phyloP scores from a whole-genome alignment of 2,329 filamentous ascomycete species.

The Colletotrichum eleusines region DNA sequence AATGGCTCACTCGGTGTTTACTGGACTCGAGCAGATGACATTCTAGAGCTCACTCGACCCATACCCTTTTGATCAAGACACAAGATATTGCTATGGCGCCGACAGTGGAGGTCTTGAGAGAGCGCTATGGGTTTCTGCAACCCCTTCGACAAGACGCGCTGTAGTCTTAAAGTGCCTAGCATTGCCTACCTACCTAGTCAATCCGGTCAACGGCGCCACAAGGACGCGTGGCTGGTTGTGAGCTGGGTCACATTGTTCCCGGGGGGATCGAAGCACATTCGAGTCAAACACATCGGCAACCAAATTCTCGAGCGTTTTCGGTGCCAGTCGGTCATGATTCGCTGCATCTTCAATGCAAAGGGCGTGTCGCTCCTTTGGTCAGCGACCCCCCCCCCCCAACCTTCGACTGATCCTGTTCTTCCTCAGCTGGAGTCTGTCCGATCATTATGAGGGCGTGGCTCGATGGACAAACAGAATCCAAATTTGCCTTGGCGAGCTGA shows the following conservation, averaged over 20 bases:
- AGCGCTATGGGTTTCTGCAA: neutral
- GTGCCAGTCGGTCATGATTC: conserved; percentile 25
- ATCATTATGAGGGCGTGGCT: conserved; percentile 30
- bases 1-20: neutral
- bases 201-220: conserved; percentile 16
- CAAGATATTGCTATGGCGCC: neutral
- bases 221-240: conserved; percentile 23
- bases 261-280: neutral
- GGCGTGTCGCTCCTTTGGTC: conserved; percentile 18
- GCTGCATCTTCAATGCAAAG: conserved; percentile 23
- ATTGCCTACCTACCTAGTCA: neutral
- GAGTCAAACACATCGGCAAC: neutral
- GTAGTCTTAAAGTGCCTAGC: neutral
- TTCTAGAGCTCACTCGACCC: neutral
- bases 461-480: conserved; percentile 5
- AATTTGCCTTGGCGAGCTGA: conserved; percentile 16
- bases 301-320: conserved; percentile 7
- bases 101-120: neutral
- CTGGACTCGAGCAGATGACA: neutral
- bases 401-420: conserved; percentile 18
- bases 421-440: conserved; percentile 22
- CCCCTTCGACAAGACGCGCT: neutral
- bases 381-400: neutral
- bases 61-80: neutral
- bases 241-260: neutral